Evolutionary conservation across 345 rosid genomes (phyloP).

Genomic region (Melaleuca alternifolia): DNA sequence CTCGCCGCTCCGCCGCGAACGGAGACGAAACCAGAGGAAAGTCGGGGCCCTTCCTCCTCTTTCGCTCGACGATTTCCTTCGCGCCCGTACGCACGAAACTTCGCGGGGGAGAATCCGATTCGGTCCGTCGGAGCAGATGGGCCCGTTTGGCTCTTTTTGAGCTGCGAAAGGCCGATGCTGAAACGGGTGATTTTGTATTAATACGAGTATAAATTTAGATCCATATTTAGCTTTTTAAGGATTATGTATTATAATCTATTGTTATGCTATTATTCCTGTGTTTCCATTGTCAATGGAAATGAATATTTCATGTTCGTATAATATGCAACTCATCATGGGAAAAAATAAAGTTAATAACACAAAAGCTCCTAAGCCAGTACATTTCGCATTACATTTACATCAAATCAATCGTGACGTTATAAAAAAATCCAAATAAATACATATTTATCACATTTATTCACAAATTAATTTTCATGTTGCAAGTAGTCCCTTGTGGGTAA

Average conservation of each 20-base stretch:
- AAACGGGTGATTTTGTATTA: neutral
- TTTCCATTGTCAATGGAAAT: too few species aligned
- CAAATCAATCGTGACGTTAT: neutral
- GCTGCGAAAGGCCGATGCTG: neutral
- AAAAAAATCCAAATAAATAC: neutral
- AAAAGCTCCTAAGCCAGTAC: neutral
- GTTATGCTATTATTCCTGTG: too few species aligned
- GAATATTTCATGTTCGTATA: neutral
- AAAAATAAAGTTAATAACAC: neutral
- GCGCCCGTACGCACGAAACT: neutral
- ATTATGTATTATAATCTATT: too few species aligned
- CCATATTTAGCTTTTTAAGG: neutral
- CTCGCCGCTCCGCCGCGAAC: neutral
- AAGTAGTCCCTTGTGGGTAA: too few species aligned
- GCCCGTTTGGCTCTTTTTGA: neutral
- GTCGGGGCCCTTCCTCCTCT: neutral
- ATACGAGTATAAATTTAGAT: neutral
- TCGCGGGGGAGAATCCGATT: neutral
- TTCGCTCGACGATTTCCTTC: neutral
- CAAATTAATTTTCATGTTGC: too few species aligned
- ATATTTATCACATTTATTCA: neutral
- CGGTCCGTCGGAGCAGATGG: neutral
- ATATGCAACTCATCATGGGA: neutral
- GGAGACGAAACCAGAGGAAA: neutral
- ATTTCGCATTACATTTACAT: fast-evolving